phyloP scores from a whole-genome alignment of 2,329 filamentous ascomycete species.

The Pleoardoris graminearum region DNA sequence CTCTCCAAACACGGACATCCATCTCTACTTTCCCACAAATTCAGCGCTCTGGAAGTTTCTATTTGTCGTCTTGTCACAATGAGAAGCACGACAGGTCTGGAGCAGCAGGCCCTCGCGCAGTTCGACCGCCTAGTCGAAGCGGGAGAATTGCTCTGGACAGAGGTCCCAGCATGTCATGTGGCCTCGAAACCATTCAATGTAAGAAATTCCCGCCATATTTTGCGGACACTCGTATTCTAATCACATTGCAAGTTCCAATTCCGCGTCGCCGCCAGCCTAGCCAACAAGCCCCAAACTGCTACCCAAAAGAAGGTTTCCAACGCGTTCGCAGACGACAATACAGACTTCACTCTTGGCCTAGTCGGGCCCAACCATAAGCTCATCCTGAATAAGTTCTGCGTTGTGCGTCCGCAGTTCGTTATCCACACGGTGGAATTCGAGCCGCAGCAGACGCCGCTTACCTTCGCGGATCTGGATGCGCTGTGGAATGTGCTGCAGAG shows the following conservation, averaged over 20 bases:
- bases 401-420: conserved; percentile 7
- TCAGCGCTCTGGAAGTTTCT: too few relatives aligned
- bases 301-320: conserved; percentile 5
- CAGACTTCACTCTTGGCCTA: conserved; percentile 4
- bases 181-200: conserved; percentile 6
- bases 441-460: conserved; percentile 4
- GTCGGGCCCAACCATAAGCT: conserved; percentile 4
- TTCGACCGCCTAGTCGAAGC: conserved; percentile 5
- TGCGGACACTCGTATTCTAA: neutral
- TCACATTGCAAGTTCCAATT: conserved; percentile 1
- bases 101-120: neutral
- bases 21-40: too few relatives aligned
- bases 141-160: conserved; percentile 5
- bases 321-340: conserved; percentile 7
- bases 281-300: conserved; percentile 6
- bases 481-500: neutral
- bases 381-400: conserved; percentile 10
- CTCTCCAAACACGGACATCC: too few relatives aligned
- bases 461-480: neutral
- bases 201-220: neutral
- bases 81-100: neutral
- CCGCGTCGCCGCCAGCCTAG: conserved; percentile 4
- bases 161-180: conserved; percentile 2
- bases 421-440: conserved; percentile 6
- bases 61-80: neutral